Conservation (phyloP, 768 basidiomycete genomes). For the Lactarius quietus region DNA sequence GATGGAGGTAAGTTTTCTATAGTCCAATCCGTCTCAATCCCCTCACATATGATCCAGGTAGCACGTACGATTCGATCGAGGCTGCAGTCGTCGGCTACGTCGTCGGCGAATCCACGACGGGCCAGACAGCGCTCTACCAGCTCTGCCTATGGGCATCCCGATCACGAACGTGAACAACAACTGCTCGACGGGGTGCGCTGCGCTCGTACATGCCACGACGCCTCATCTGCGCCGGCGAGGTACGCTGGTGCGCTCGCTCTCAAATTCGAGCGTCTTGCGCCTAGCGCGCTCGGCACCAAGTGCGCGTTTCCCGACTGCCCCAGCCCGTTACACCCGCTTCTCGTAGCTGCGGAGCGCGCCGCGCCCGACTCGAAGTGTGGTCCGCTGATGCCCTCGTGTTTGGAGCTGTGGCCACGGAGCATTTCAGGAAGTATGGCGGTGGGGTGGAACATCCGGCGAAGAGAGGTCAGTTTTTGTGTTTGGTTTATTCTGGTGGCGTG, state of each 20-base stretch:
- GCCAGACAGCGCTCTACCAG: constrained; percentile 79
- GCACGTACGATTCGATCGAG: constrained; percentile 75
- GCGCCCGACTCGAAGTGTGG: constrained; percentile 62
- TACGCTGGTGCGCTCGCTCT: constrained; percentile 76
- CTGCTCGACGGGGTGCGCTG: constrained; percentile 79
- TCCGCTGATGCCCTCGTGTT: constrained; percentile 73
- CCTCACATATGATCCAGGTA: constrained; percentile 33
- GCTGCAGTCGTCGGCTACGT: constrained; percentile 74
- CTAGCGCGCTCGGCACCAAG: constrained; percentile 60
- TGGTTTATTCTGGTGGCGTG: background rate
- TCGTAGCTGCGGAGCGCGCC: constrained; percentile 43
- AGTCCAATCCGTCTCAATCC: background rate
- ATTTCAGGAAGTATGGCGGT: constrained; percentile 71
- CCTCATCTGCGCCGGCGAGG: constrained; percentile 66
- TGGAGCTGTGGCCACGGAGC: constrained; percentile 68
- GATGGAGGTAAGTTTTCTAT: constrained; percentile 42
- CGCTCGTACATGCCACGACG: constrained; percentile 70
- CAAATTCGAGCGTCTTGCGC: constrained; percentile 83
- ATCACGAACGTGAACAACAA: constrained; percentile 88
- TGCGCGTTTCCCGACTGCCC: constrained; percentile 52
- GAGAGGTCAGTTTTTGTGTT: constrained; percentile 51
- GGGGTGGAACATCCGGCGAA: constrained; percentile 63
- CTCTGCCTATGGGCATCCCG: constrained; percentile 78
- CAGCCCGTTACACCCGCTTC: constrained; percentile 47
- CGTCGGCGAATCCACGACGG: constrained; percentile 76